Evolutionary conservation across 345 rosid species (phyloP).

Genomic region (Streptanthus diversifolius): DNA sequence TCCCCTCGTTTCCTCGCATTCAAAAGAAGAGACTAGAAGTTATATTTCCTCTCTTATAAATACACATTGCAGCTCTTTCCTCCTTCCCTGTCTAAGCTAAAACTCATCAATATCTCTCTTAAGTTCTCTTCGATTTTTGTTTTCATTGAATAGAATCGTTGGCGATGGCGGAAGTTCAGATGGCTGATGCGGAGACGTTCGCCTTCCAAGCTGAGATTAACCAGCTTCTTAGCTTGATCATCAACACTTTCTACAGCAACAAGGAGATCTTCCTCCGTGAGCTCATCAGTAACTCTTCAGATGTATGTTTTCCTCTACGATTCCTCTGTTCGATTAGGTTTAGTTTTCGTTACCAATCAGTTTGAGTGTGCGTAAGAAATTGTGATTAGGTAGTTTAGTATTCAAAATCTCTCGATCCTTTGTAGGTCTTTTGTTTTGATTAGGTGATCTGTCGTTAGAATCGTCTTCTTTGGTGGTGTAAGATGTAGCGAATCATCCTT

Average conservation of each 20-base stretch:
- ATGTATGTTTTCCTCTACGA: background rate
- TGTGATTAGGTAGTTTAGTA: background rate
- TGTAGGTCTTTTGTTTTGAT: no score
- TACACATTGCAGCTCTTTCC: background rate
- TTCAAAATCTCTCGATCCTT: no score
- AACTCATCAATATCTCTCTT: background rate
- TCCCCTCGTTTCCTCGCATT: constrained; percentile 1
- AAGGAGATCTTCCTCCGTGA: constrained; percentile 60
- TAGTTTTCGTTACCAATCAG: background rate
- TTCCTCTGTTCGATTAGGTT: background rate
- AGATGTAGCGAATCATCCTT: background rate
- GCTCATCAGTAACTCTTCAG: constrained; percentile 38
- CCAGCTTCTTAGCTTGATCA: constrained; percentile 77
- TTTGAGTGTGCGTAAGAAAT: background rate
- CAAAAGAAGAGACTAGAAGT: constrained; percentile 49
- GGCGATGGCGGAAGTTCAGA: constrained; percentile 66
- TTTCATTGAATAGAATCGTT: background rate
- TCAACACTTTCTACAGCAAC: constrained; percentile 92
- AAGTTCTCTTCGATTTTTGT: background rate
- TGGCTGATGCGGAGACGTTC: constrained; percentile 84
- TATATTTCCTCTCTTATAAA: constrained; percentile 33
- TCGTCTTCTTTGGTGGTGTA: no score
- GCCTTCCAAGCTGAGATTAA: constrained; percentile 95
- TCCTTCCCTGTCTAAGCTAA: background rate
- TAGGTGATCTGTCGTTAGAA: background rate